A percentile compares a stretch with the other conserved stretches of the same genome.
Conservation (phyloP, 2,329 filamentous ascomycete species). For the Microdochium paspali region DNA sequence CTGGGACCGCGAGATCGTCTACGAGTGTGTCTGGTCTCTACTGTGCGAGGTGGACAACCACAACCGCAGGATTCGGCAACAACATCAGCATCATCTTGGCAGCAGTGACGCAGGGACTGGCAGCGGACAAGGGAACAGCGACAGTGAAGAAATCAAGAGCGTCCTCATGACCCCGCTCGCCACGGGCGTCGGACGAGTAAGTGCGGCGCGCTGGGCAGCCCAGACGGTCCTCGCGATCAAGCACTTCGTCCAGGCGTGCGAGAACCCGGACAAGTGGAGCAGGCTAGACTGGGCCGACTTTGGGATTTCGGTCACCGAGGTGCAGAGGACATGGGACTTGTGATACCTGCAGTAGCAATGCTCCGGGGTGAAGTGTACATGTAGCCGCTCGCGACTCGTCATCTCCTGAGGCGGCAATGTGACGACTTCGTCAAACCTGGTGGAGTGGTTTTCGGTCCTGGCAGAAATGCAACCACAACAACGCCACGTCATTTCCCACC, state of each 20-base stretch:
- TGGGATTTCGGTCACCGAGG: slow-evolving; percentile 12
- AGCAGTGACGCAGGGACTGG: slow-evolving; percentile 4
- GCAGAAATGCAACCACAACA: no score
- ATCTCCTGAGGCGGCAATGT: no score
- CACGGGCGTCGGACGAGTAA: slow-evolving; percentile 35
- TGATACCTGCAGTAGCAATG: neutral
- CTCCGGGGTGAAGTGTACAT: no score
- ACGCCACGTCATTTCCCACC: no score
- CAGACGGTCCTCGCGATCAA: slow-evolving; percentile 41
- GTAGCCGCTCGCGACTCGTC: no score
- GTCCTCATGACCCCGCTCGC: slow-evolving; percentile 43
- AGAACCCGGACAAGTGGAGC: slow-evolving; percentile 31
- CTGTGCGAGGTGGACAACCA: slow-evolving; percentile 36
- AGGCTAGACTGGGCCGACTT: slow-evolving; percentile 24
- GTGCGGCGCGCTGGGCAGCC: slow-evolving; percentile 34
- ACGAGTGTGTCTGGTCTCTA: slow-evolving; percentile 43
- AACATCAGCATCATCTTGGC: neutral
- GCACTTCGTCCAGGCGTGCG: slow-evolving; percentile 37
- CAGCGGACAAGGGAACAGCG: no score
- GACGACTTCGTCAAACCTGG: no score
- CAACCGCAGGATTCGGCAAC: slow-evolving; percentile 21
- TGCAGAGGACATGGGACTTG: slow-evolving; percentile 15
- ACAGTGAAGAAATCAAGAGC: slow-evolving; percentile 22
- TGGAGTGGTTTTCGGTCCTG: no score
- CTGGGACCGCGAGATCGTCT: slow-evolving; percentile 44